A percentile compares a stretch with the other conserved stretches of the same genome.
Conservation (phyloP, 2,329 filamentous ascomycete genomes). For the Cryphonectria parasitica region DNA sequence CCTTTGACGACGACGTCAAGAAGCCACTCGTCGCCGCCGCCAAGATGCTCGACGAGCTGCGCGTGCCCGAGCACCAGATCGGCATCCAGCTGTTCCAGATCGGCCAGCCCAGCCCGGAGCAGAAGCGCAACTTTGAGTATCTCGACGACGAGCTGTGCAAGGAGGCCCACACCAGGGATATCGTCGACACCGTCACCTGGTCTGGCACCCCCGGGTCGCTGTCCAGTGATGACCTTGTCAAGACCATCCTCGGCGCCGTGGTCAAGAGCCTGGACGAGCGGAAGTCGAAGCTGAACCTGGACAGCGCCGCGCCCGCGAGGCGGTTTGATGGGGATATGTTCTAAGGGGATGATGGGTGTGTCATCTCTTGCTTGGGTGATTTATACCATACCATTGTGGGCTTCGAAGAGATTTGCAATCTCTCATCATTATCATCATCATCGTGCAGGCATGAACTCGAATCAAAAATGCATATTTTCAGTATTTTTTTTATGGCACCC, state of each 20-base stretch:
- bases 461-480: background rate
- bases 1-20: slow-evolving; percentile 32
- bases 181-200: slow-evolving; percentile 31
- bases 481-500: background rate
- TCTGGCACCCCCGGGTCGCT: slow-evolving; percentile 26
- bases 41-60: slow-evolving; percentile 31
- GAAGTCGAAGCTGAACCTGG: slow-evolving; percentile 27
- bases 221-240: slow-evolving; percentile 31
- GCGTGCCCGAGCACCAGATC: slow-evolving; percentile 32
- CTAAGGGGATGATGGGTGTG: background rate
- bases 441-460: background rate
- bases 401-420: background rate
- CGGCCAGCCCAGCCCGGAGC: slow-evolving; percentile 29
- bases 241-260: slow-evolving; percentile 32
- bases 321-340: slow-evolving; percentile 20
- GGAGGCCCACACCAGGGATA: slow-evolving; percentile 31
- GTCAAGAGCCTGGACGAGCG: slow-evolving; percentile 33
- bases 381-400: too few species aligned
- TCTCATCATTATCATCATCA: background rate
- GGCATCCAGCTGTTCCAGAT: slow-evolving; percentile 34
- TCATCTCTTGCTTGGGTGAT: background rate
- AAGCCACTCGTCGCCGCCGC: slow-evolving; percentile 30
- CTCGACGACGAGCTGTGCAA: slow-evolving; percentile 34
- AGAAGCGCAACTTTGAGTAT: slow-evolving; percentile 30
- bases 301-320: slow-evolving; percentile 18